These are phyloP conservation scores for Rickenella mellea DNA, from an alignment of 768 basidiomycete genomes.

Conservation along the genomic window DNA sequence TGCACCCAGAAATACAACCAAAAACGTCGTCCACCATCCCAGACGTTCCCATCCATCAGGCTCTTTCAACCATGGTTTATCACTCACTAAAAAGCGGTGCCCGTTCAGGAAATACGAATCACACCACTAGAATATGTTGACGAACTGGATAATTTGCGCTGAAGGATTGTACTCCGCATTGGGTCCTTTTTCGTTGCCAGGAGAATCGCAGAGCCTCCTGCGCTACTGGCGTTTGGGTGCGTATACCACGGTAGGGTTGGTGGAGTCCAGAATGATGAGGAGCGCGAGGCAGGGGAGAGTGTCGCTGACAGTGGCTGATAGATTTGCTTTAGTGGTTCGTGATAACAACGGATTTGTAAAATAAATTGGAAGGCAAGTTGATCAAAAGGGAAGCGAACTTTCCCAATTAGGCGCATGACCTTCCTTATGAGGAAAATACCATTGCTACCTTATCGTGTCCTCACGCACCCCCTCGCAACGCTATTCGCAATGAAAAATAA, in stretches of 20 bases:
- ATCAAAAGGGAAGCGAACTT: too few species aligned
- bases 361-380: too few species aligned
- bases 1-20: conserved; percentile 31
- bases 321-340: conserved; percentile 1
- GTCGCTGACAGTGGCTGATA: conserved; percentile 37
- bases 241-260: conserved; percentile 20
- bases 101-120: not conserved
- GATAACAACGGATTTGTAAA: too few species aligned
- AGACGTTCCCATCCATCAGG: conserved; percentile 31
- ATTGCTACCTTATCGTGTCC: too few species aligned
- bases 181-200: not conserved
- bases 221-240: not conserved
- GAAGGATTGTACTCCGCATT: not conserved
- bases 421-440: too few species aligned
- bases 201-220: not conserved
- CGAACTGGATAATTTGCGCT: conserved; percentile 3
- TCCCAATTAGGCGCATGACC: too few species aligned
- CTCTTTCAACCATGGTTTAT: conserved; percentile 42
- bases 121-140: not conserved
- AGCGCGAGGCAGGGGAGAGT: conserved; percentile 62
- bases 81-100: not conserved
- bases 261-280: conserved; percentile 53
- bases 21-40: conserved; percentile 42
- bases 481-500: too few species aligned
- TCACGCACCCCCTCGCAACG: too few species aligned